Base-by-base conservation (phyloP, 2,329 filamentous ascomycete species). In the Xylaria multiplex region DNA sequence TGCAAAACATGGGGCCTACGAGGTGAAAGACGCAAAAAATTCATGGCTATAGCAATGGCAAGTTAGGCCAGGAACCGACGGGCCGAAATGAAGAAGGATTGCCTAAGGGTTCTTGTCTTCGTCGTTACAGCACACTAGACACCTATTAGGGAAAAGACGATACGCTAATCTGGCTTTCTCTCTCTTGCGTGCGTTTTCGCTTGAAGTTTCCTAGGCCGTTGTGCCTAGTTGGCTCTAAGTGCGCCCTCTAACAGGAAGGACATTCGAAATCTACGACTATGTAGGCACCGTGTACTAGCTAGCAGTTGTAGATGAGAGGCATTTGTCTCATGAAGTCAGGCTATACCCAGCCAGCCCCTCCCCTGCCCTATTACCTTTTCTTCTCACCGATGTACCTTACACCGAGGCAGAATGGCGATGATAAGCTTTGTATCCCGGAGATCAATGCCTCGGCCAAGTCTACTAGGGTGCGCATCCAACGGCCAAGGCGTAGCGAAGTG, bases 61-160 rank as follows among this genome's bases (percentile, higher is more conserved):
- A 40, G 35, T 14, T 22, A 46, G 14, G 40, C 32, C 35, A 61
- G 64, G 64, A 55, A 59, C 35, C 49, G 43, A 43, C 59, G 64
- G 54, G 45, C 59, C 64, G 64, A 66, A 66, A 66, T 66, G 64
- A 63, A 35, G 43, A 48, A 61, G 53, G 57, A 53, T 60, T 46
- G 7, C 13, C 27, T 14, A 43, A 57, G 22, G 60, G 45, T 22
- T 57, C n/a, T 45, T n/a, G 19, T 43, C 30, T 22, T 56, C 43
- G 13, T 27, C 52, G 24, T 42, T 50, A 13, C 14, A 14, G 37
- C 13, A 13, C 37, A 40, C 37, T 40, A 40, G 37, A 13, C 37
- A 40, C 37, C 37, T 40, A 40, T 8, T 37, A 9, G n/a, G 50
- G 9, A 19, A 53, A 19, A 27, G 7, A 53, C 8, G n/a, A 9